Conservation (phyloP, 1,284 basidiomycete genomes). For the Porodaedalea pini region DNA sequence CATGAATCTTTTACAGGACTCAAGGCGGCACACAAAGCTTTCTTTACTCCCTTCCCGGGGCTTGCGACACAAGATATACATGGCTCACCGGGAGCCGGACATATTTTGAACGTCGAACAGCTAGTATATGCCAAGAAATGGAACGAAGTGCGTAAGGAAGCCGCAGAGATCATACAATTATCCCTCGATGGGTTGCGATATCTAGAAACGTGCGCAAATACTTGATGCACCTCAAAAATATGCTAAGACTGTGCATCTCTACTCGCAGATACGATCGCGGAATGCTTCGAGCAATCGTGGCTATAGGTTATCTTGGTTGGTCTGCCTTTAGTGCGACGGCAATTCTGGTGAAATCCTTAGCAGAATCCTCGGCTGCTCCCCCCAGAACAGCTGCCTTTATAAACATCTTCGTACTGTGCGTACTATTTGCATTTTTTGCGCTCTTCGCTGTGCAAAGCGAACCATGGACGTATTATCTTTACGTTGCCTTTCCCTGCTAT, state of each 20-base stretch:
- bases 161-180: slow-evolving; percentile 52
- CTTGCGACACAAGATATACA: slow-evolving; percentile 34
- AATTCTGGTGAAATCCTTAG: slow-evolving; percentile 36
- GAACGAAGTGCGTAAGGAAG: slow-evolving; percentile 46
- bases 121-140: slow-evolving; percentile 45
- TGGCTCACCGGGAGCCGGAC: slow-evolving; percentile 27
- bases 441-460: slow-evolving; percentile 63
- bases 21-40: slow-evolving; percentile 53
- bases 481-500: slow-evolving; percentile 71
- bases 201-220: slow-evolving; percentile 62
- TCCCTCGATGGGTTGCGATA: slow-evolving; percentile 72
- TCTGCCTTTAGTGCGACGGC: slow-evolving; percentile 60
- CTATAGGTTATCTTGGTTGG: slow-evolving; percentile 76
- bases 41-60: slow-evolving; percentile 56
- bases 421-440: slow-evolving; percentile 37
- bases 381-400: slow-evolving; percentile 15
- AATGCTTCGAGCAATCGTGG: slow-evolving; percentile 68
- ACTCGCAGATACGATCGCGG: slow-evolving; percentile 64
- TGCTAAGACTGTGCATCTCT: not conserved
- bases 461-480: slow-evolving; percentile 75
- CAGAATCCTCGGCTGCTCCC: not conserved
- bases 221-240: not conserved
- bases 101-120: slow-evolving; percentile 41
- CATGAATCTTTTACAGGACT: slow-evolving; percentile 41
- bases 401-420: not conserved